Evolutionary conservation across 192 early-diverging fungal species (phyloP), one percentile per base, ranked within the genome.

Genomic region (Piromyces finnis): DNA sequence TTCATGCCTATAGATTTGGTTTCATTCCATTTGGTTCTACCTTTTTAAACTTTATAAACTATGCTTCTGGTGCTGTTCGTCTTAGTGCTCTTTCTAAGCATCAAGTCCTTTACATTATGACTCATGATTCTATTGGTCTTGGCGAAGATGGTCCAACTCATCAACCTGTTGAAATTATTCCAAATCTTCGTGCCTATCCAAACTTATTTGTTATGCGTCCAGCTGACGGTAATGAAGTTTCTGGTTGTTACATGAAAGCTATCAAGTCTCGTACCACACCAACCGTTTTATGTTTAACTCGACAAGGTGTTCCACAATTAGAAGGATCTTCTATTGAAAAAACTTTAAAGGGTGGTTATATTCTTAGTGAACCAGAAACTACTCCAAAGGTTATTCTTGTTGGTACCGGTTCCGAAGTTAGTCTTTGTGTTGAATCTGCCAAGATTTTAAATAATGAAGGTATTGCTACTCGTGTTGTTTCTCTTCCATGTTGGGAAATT

Each of bases 111-210:
- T 98, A 97, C 89, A 92, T 99, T 82, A 96, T 97, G 94, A 98
- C 97, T 79, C 97, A 99, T 90, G 97, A 99, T 88, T 98, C 96
- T 36, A 96, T 99, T 81, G 97, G 96, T 83, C 91, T 95, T 35
- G 97, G 97, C 82, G 97, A 99, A 85, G 97, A 99, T 87, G 97
- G 97, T 11, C 97, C 96, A 32, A 99, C 97, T 78, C 97, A 99
- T 87, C 97, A 99, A 86, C 96, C 97, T 16, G 93, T 98, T 78
- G 97, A 99, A 86, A 97, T 95, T 14, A 83, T 97, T 80, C 92
- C 95, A 68, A 87, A 90, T 84, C 85, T 94, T 77, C 94, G 97
- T 78, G 95, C 95, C 11, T 90, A 94, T 51, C 97, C 97, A 82
- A 95, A 97, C 88, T 89, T 93, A 82, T 83, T 94, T 77, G 90